phyloP scores from a whole-genome alignment of 345 rosid genomes.

The Murraya paniculata region DNA sequence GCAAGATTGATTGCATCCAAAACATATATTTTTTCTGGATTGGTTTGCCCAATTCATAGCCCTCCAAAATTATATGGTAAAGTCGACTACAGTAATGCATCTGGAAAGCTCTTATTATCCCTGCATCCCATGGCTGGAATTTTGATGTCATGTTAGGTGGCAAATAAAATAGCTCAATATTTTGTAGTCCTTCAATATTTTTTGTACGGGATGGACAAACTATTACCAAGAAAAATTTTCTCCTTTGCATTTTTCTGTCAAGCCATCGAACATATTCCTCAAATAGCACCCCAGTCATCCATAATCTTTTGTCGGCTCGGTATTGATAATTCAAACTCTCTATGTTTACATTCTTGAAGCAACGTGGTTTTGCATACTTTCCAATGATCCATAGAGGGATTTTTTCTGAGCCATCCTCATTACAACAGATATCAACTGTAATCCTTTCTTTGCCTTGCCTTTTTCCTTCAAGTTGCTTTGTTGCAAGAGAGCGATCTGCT shows the following conservation, averaged over 20 bases:
- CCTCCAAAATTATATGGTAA: background rate
- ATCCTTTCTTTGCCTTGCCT: slow-evolving; percentile 3
- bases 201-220: background rate
- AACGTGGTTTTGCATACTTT: background rate
- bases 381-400: background rate
- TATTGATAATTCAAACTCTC: background rate
- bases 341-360: background rate
- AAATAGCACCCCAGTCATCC: background rate
- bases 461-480: background rate
- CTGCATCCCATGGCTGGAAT: background rate
- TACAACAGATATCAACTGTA: slow-evolving; percentile 5
- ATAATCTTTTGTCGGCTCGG: background rate
- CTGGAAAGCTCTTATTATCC: too few relatives aligned
- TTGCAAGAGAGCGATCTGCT: background rate
- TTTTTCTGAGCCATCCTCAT: background rate
- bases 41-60: background rate
- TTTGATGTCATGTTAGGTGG: background rate
- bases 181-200: background rate
- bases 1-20: background rate
- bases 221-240: background rate
- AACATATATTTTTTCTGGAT: background rate
- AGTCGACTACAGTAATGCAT: too few relatives aligned
- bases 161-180: background rate
- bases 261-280: background rate
- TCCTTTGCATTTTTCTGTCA: background rate